Conservation (phyloP, 2,329 filamentous ascomycete genomes). For the Bipolaris zeicola region DNA sequence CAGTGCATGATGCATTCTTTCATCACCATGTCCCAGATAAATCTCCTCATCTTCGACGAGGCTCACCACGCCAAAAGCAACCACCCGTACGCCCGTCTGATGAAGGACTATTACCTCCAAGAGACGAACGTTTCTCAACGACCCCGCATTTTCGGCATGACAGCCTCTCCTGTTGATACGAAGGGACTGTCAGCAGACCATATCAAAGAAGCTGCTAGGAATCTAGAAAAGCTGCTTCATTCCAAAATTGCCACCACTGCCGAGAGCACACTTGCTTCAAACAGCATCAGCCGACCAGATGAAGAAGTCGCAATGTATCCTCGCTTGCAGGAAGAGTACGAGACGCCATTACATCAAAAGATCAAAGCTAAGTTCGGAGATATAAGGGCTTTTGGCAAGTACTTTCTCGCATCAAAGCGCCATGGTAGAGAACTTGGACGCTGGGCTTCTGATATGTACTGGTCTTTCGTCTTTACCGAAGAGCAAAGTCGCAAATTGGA, state of each 20-base stretch:
- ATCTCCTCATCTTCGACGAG: slow-evolving; percentile 92
- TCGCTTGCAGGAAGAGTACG: slow-evolving; percentile 57
- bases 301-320: slow-evolving; percentile 66
- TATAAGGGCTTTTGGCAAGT: slow-evolving; percentile 58
- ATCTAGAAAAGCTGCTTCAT: slow-evolving; percentile 78
- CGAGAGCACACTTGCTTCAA: slow-evolving; percentile 64
- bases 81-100: slow-evolving; percentile 86
- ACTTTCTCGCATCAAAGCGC: slow-evolving; percentile 65
- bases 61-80: slow-evolving; percentile 96
- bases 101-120: slow-evolving; percentile 80
- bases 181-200: slow-evolving; percentile 61
- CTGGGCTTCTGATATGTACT: slow-evolving; percentile 86
- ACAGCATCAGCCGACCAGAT: slow-evolving; percentile 63
- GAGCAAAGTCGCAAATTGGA: slow-evolving; percentile 67
- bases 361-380: slow-evolving; percentile 62
- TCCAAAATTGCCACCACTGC: slow-evolving; percentile 81
- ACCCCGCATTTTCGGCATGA: slow-evolving; percentile 93
- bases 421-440: slow-evolving; percentile 72
- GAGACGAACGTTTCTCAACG: slow-evolving; percentile 54
- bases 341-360: slow-evolving; percentile 67
- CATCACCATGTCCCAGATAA: slow-evolving; percentile 80
- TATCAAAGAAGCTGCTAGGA: slow-evolving; percentile 68
- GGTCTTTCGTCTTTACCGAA: slow-evolving; percentile 71
- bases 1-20: slow-evolving; percentile 80
- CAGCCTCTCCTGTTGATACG: slow-evolving; percentile 89